phyloP scores from a whole-genome alignment of 257 asterid species.

The Penstemon davidsonii region DNA sequence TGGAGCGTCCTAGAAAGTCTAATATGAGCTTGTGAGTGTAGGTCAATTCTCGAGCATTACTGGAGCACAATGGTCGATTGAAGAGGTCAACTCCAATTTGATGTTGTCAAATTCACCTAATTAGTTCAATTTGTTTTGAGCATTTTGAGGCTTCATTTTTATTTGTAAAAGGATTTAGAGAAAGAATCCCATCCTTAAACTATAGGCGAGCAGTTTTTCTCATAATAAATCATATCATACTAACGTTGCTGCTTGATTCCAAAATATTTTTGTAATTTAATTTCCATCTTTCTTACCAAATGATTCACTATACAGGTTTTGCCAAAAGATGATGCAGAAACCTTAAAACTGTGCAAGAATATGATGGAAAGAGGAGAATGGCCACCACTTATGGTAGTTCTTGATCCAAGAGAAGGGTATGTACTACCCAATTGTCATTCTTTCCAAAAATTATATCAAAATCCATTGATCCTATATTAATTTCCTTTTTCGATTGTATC shows the following conservation, averaged over 20 bases:
- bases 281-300: constrained; percentile 25
- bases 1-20: no score
- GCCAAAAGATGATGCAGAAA: constrained; percentile 64
- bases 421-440: constrained; percentile 6
- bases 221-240: no score
- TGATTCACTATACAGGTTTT: constrained; percentile 39
- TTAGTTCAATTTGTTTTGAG: background rate
- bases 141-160: background rate
- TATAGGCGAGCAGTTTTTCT: no score
- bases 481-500: constrained; percentile 31
- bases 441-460: background rate
- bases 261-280: background rate
- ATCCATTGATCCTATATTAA: background rate
- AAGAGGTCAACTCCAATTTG: no score
- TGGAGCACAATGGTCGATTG: no score
- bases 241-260: no score
- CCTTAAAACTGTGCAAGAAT: constrained; percentile 50
- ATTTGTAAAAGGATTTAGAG: background rate
- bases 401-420: constrained; percentile 84
- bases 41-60: no score
- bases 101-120: no score
- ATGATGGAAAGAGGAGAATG: constrained; percentile 69
- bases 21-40: no score
- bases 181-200: background rate
- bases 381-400: constrained; percentile 74